A percentile compares a stretch with the other conserved stretches of the same genome.
Conservation (phyloP, 2,329 filamentous ascomycete genomes). For the Arachnomyces sp. region DNA sequence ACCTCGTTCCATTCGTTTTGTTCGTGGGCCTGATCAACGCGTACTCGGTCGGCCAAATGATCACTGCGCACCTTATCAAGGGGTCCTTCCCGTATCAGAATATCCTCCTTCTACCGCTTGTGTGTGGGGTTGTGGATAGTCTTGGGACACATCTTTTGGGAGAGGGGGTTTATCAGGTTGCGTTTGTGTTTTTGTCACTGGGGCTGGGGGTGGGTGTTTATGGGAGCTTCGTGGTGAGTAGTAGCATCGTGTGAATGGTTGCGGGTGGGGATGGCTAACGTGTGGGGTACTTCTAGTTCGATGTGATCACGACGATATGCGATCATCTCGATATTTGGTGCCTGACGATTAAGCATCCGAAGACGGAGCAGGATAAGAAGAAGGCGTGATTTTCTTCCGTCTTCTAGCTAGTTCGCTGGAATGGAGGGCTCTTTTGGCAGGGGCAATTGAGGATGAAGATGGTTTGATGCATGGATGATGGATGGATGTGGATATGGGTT, state of each 20-base stretch:
- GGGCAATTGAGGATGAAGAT: too few species aligned
- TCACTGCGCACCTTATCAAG: conserved; percentile 85
- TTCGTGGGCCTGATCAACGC: conserved; percentile 88
- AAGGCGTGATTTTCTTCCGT: too few species aligned
- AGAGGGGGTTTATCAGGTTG: conserved; percentile 74
- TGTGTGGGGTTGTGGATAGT: conserved; percentile 70
- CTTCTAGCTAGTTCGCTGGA: too few species aligned
- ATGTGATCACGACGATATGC: conserved; percentile 95
- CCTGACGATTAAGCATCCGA: conserved; percentile 83
- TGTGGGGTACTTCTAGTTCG: too few species aligned
- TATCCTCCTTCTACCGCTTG: conserved; percentile 68
- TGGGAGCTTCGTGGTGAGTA: conserved; percentile 77
- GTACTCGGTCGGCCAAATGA: conserved; percentile 92
- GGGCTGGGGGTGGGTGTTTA: conserved; percentile 85
- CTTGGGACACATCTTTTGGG: conserved; percentile 68
- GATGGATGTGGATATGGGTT: too few species aligned
- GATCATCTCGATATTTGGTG: conserved; percentile 99
- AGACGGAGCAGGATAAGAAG: too few species aligned
- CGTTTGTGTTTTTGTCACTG: conserved; percentile 81
- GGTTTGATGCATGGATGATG: too few species aligned
- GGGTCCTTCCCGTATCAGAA: conserved; percentile 85
- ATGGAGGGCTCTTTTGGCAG: too few species aligned
- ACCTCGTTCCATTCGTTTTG: conserved; percentile 81
- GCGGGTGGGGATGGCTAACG: too few species aligned
- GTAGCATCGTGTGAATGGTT: too few species aligned